Conservation (phyloP, 257 asterid genomes). For the Thymus mandschuricus region DNA sequence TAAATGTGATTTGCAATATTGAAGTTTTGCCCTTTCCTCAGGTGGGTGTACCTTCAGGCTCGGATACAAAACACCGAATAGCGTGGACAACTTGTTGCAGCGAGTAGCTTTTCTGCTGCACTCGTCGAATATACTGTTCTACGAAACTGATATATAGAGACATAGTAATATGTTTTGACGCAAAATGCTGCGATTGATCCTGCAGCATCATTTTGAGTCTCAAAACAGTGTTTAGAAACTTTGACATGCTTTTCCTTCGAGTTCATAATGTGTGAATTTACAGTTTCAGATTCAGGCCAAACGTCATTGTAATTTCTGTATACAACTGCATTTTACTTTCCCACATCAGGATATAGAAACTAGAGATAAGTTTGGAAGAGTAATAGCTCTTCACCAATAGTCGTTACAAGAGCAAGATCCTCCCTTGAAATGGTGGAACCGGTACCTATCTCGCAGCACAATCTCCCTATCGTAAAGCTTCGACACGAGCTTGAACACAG, state of each 20-base stretch:
- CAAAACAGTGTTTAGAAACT: slow-evolving; percentile 4
- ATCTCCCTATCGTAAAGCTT: slow-evolving; percentile 66
- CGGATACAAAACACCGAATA: slow-evolving; percentile 9
- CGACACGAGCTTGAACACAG: slow-evolving; percentile 65
- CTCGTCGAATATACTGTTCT: slow-evolving; percentile 4
- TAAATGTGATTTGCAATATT: slow-evolving; percentile 7
- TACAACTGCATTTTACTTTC: not conserved
- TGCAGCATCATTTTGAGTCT: slow-evolving; percentile 19
- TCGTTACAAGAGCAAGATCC: slow-evolving; percentile 73
- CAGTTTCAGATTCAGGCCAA: not conserved
- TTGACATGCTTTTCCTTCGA: not conserved
- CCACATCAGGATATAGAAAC: not conserved
- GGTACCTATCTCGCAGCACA: slow-evolving; percentile 69
- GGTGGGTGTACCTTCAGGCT: slow-evolving; percentile 30
- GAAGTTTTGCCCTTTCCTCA: slow-evolving; percentile 34
- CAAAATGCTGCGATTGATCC: slow-evolving; percentile 10
- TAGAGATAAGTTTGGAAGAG: not conserved
- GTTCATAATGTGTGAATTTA: not conserved
- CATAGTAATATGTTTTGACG: not conserved
- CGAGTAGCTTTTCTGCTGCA: slow-evolving; percentile 26
- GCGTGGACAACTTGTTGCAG: slow-evolving; percentile 26
- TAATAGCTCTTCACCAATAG: slow-evolving; percentile 56
- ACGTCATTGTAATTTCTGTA: not conserved
- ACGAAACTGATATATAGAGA: slow-evolving; percentile 5
- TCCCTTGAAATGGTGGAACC: slow-evolving; percentile 76